Evolutionary conservation across 805 yeast genomes (phyloP).

Genomic region (Candida methanosorbosa): DNA sequence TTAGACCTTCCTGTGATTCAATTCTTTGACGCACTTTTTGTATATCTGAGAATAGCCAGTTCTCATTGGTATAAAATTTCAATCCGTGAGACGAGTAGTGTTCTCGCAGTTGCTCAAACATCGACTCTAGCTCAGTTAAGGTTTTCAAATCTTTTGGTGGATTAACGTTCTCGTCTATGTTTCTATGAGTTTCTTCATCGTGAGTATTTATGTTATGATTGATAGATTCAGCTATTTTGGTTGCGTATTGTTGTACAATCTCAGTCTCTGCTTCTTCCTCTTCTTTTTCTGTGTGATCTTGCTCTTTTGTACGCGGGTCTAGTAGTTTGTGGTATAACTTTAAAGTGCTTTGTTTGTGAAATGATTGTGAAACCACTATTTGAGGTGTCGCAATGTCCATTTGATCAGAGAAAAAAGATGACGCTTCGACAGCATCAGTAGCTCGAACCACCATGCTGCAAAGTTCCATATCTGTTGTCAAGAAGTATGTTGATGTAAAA

Average conservation of each 20-base stretch:
- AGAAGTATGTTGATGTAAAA: too few relatives aligned
- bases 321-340: neutral
- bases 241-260: conserved; percentile 18
- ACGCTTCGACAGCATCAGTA: too few relatives aligned
- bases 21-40: too few relatives aligned
- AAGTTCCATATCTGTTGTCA: too few relatives aligned
- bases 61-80: conserved; percentile 8
- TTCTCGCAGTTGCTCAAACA: conserved; percentile 23
- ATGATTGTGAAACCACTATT: neutral
- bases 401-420: too few relatives aligned
- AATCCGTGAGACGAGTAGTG: conserved; percentile 14
- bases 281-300: neutral
- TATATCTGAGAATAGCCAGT: too few relatives aligned
- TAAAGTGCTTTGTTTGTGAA: neutral
- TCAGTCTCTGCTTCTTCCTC: conserved; percentile 5
- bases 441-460: too few relatives aligned
- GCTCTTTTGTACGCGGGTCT: neutral
- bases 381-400: neutral
- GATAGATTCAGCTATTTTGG: conserved; percentile 9
- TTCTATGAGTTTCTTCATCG: conserved; percentile 1
- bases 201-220: conserved; percentile 3
- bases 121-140: conserved; percentile 23
- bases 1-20: conserved; percentile 1
- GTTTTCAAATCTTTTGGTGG: conserved; percentile 8
- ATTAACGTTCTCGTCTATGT: conserved; percentile 1